Evolutionary conservation across 148 eudicot species (phyloP).

Genomic region (Bassia scoparia): DNA sequence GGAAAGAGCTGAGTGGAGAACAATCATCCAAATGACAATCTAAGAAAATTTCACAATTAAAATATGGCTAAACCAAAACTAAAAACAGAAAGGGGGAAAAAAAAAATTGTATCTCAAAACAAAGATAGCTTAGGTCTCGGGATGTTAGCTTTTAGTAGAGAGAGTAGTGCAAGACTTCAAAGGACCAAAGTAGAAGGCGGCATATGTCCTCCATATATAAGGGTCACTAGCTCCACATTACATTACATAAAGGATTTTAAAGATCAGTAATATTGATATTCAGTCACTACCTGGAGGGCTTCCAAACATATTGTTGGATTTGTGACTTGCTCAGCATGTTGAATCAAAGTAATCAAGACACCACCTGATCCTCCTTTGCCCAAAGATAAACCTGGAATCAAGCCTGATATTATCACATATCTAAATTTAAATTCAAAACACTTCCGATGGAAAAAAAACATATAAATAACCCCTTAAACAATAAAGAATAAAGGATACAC

Average conservation of each 20-base stretch:
- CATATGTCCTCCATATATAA: neutral
- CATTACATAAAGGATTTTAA: neutral
- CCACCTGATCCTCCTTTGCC: conserved; percentile 52
- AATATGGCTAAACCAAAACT: neutral
- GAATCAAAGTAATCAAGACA: conserved; percentile 57
- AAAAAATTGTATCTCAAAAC: neutral
- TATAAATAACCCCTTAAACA: neutral
- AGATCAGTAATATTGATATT: conserved; percentile 7
- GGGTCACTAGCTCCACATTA: neutral
- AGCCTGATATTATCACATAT: neutral
- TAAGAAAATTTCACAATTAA: neutral
- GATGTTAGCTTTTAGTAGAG: neutral
- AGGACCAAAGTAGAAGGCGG: neutral
- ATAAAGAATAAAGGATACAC: neutral
- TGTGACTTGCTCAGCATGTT: conserved; percentile 47
- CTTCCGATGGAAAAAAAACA: neutral
- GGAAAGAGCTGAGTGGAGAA: neutral
- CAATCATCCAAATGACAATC: neutral
- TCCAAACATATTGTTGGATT: conserved; percentile 60
- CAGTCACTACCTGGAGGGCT: conserved; percentile 81
- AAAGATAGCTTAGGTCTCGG: neutral
- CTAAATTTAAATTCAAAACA: neutral
- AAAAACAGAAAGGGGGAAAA: neutral
- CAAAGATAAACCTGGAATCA: conserved; percentile 23
- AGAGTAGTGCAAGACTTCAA: neutral